Evolutionary conservation across 2,329 filamentous ascomycete species (phyloP), one percentile per base, ranked within the genome.

Genomic region (Proliferodiscus dingleyae): DNA sequence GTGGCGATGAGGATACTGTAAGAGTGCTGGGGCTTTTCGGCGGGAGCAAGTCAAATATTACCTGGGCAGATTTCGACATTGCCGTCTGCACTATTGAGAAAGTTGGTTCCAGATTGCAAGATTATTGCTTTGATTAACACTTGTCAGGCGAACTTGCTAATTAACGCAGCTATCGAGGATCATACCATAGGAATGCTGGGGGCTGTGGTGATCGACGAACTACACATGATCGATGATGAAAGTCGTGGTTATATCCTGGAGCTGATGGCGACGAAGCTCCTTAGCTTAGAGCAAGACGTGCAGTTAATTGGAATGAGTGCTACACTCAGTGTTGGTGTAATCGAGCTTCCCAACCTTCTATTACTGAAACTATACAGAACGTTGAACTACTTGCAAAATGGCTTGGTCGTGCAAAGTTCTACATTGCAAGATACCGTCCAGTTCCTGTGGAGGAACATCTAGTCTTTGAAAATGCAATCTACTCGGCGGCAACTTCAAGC

Each of bases 221-320:
- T 89, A n/a, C 86, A 90, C 61, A 89, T 90, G 84, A 73, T 89
- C 36, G 82, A 88, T 55, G 86, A 89, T 60, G 82, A 84, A 51
- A 77, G 83, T 53, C 78, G 86, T n/a, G 86, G 86, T 3, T 89
- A 89, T 60, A 71, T 89, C 1, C 69, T 89, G 44, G 86, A 90
- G 60, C 69, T 89, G 5, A 78, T 88, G 66, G 80, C 82, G 4
- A 85, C 84, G 3, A 89, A 89, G 59, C 60, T 89, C 23, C 66
- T 88, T n/a, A 76, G 80, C 46, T 65, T 89, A 18, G 81, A 78
- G 21, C 78, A 86, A 47, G 66, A 72, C 19, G 72, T 87, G 15
- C 85, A 48, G 41, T n/a, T 48, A 16, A 69, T 89, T 47, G 85
- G 83, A 54, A 89, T 90, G 86, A 89, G 86, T 57, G 86, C 86